These are phyloP conservation scores for Leptographium lundbergii DNA, from an alignment of 2,329 filamentous ascomycete species.

Conservation along the genomic window DNA sequence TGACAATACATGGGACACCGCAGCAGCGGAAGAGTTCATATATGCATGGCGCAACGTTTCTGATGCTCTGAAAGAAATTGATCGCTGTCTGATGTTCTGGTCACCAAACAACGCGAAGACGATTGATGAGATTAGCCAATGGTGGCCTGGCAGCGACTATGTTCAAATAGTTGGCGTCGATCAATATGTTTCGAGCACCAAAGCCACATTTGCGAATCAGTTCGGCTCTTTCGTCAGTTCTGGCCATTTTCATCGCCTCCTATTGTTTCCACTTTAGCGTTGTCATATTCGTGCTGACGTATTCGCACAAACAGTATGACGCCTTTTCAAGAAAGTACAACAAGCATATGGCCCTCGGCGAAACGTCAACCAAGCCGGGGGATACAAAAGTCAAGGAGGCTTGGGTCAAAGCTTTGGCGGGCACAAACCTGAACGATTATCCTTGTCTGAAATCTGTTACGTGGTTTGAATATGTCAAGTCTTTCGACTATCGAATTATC, in stretches of 20 bases:
- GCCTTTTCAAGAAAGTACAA: background rate
- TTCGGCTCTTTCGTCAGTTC: background rate
- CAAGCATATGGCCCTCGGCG: background rate
- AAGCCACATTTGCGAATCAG: background rate
- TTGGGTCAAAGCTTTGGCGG: background rate
- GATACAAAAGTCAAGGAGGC: background rate
- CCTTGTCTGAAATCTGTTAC: background rate
- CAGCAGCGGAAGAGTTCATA: background rate
- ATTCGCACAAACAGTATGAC: background rate
- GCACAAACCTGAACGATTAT: background rate
- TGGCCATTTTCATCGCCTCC: background rate
- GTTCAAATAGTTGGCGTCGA: background rate
- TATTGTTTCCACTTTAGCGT: background rate
- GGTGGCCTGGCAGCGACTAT: background rate
- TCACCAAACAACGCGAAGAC: background rate
- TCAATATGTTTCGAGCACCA: background rate
- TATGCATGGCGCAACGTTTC: background rate
- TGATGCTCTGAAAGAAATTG: background rate
- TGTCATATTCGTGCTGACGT: background rate
- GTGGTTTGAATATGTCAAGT: constrained; percentile 1
- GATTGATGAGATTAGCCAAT: background rate
- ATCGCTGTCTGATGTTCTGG: background rate
- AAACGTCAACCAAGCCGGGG: background rate
- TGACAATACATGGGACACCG: background rate
- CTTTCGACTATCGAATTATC: background rate